Conservation (phyloP, 2,329 filamentous ascomycete species). For the Chaetomium sp. region DNA sequence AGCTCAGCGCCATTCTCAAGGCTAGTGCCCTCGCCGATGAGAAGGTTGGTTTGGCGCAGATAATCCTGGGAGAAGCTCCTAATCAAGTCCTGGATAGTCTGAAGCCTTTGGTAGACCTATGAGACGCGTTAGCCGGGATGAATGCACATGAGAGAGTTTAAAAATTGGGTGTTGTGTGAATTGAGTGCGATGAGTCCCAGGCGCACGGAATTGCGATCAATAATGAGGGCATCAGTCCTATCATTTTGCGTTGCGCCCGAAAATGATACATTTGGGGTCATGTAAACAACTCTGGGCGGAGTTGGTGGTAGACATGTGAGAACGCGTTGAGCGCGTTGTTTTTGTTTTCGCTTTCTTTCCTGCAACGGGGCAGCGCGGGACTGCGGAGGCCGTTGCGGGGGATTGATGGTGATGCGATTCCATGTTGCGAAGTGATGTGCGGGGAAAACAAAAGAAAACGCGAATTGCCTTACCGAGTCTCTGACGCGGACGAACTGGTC, state of each 20-base stretch:
- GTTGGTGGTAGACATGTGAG: background rate
- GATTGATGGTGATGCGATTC: background rate
- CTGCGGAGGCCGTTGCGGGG: background rate
- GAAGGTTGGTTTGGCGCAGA: constrained; percentile 78
- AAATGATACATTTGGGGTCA: too few relatives aligned
- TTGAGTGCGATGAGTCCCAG: too few relatives aligned
- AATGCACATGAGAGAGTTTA: background rate
- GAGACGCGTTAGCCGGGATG: constrained; percentile 29
- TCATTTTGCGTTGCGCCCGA: background rate
- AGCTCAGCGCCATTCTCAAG: constrained; percentile 42
- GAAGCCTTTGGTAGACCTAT: constrained; percentile 70
- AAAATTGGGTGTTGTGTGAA: background rate
- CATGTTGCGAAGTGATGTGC: background rate
- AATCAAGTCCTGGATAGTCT: constrained; percentile 72
- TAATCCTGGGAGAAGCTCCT: constrained; percentile 77
- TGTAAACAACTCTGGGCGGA: background rate
- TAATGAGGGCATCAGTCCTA: too few relatives aligned
- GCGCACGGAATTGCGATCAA: too few relatives aligned
- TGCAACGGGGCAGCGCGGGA: background rate
- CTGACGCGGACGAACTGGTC: constrained; percentile 75
- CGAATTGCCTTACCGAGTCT: constrained; percentile 62
- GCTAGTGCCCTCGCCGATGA: constrained; percentile 60
- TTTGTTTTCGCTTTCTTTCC: background rate
- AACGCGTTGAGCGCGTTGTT: background rate
- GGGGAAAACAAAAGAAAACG: constrained; percentile 6